These are phyloP conservation scores for Plenodomus lindquistii DNA, from an alignment of 2,329 filamentous ascomycete species.

Conservation along the genomic window DNA sequence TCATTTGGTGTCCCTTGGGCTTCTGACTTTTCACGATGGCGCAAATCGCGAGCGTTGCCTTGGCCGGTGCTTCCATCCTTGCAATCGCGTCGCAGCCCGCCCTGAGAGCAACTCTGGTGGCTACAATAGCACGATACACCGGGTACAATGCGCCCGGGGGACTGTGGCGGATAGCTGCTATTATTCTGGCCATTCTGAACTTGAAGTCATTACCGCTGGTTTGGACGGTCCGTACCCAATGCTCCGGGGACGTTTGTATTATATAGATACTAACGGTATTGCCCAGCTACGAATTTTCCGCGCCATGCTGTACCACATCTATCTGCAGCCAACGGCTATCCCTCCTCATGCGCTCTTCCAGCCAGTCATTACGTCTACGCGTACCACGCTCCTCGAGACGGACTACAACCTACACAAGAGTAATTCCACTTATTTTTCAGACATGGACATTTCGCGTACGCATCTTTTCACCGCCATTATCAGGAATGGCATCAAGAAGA, in stretches of 20 bases:
- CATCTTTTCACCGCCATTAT: slow-evolving; percentile 69
- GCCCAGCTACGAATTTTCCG: slow-evolving; percentile 51
- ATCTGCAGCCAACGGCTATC: slow-evolving; percentile 48
- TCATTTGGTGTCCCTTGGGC: not conserved
- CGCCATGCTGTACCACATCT: slow-evolving; percentile 53
- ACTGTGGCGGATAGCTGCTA: slow-evolving; percentile 38
- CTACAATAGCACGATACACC: slow-evolving; percentile 22
- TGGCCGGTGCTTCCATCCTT: slow-evolving; percentile 25
- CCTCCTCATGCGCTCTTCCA: slow-evolving; percentile 70
- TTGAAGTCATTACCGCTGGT: slow-evolving; percentile 74
- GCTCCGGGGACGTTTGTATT: not conserved
- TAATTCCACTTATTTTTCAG: slow-evolving; percentile 83
- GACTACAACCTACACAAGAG: slow-evolving; percentile 87
- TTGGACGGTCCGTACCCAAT: slow-evolving; percentile 67
- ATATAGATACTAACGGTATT: slow-evolving; percentile 8
- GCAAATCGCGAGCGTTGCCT: slow-evolving; percentile 20
- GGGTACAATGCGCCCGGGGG: slow-evolving; percentile 39
- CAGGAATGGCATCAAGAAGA: slow-evolving; percentile 49
- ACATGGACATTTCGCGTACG: slow-evolving; percentile 81
- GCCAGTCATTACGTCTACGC: slow-evolving; percentile 67
- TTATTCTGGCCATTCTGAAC: slow-evolving; percentile 56
- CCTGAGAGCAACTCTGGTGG: slow-evolving; percentile 19
- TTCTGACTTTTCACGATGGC: slow-evolving; percentile 21
- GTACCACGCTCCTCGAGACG: slow-evolving; percentile 73
- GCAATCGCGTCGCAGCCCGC: slow-evolving; percentile 29